Evolutionary conservation across 1,284 basidiomycete species (phyloP), one percentile per base, ranked within the genome.

Genomic region (Vanrija pseudolonga): DNA sequence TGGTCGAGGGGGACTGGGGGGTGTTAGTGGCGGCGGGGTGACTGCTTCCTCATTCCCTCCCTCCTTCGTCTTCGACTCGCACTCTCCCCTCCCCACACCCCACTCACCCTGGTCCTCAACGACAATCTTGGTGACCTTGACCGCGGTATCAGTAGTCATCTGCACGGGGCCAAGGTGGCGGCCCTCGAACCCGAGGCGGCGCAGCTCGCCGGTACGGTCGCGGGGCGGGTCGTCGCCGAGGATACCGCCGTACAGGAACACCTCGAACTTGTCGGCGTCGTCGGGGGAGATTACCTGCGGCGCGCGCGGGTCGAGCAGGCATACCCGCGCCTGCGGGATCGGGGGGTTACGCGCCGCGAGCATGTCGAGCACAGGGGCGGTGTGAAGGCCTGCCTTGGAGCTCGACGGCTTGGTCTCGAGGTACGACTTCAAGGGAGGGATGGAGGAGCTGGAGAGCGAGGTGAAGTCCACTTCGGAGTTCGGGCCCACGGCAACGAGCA

Each of bases 61-160:
- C 20, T 22, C 18, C 12, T 18, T 15, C 6, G 20, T 26, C 26
- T 11, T 26, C 26, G 24, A 26, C 26, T 11, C 11, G 24, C 24
- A n/a, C 24, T 24, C 40, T 41, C 40, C 7, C 5, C 11, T 22
- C 20, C 18, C 40, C 40, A 15, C 40, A 19, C 12, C 15, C 23
- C 6, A 72, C 81, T 64, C 59, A 86, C 86, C 77, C 69, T 84
- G 82, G 70, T 96, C 90, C 58, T 88, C 79, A 0, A 94, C 87
- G 15, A 96, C 88, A 3, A 84, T 76, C 72, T 95, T 97, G 0
- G 91, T 93, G 6, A 98, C 94, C 8, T 89, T 91, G 0, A 98
- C 80, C 0, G 95, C 95, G 1, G 95, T 98, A 73, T 98, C 95
- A 0, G 95, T 98, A 23, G 95, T 98, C 95, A 98, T 98, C 74